These are phyloP conservation scores for Vachellia pachyceras DNA, from an alignment of 306 rosid genomes.

Conservation along the genomic window DNA sequence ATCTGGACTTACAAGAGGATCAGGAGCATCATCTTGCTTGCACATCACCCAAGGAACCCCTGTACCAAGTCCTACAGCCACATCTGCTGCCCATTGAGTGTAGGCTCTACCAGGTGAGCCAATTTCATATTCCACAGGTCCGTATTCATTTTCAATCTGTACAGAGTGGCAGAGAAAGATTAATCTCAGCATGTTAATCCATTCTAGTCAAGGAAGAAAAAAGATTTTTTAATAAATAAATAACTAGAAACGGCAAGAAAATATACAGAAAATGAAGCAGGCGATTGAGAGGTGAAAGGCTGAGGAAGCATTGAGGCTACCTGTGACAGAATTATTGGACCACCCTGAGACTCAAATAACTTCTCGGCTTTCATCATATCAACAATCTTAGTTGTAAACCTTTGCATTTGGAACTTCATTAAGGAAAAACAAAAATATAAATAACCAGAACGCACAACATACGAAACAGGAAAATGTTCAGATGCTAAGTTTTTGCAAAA, in stretches of 20 bases:
- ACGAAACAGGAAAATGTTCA: neutral
- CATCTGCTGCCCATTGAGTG: conserved; percentile 88
- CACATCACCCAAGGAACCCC: conserved; percentile 99
- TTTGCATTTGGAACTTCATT: conserved; percentile 83
- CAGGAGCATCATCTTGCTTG: conserved; percentile 99
- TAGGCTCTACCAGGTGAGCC: conserved; percentile 88
- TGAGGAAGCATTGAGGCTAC: conserved; percentile 43
- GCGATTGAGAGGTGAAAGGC: conserved; percentile 25
- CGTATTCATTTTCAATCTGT: conserved; percentile 98
- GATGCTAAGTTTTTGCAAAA: neutral
- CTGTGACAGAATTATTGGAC: conserved; percentile 97
- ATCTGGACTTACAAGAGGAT: conserved; percentile 78
- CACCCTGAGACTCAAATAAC: conserved; percentile 82
- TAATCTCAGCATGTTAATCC: conserved; percentile 21
- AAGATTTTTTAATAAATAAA: neutral
- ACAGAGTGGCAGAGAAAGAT: conserved; percentile 38
- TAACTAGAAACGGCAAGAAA: neutral
- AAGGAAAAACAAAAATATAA: conserved; percentile 35
- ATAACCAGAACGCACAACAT: conserved; percentile 16
- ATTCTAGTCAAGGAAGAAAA: conserved; percentile 18
- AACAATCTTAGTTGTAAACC: conserved; percentile 81
- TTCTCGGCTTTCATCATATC: conserved; percentile 97
- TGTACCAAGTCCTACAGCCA: conserved; percentile 90
- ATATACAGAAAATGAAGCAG: neutral
- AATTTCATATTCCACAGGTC: conserved; percentile 86